phyloP scores from a whole-genome alignment of 306 rosid species.

The Ammopiptanthus mongolicus region DNA sequence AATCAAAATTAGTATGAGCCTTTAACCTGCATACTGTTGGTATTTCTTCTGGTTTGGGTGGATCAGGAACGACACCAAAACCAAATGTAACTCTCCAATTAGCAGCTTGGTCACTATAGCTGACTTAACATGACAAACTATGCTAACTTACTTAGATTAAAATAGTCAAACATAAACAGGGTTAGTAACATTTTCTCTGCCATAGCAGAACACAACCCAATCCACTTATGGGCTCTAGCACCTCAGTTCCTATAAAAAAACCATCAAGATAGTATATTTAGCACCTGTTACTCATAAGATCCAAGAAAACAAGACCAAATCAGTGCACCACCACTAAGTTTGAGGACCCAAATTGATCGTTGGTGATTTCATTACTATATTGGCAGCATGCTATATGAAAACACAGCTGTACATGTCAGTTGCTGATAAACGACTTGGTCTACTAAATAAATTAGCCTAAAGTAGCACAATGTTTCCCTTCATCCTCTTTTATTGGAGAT shows the following conservation, averaged over 20 bases:
- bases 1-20: background rate
- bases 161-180: no score
- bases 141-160: no score
- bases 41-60: no score
- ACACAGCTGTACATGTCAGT: conserved; percentile 65
- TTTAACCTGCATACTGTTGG: no score
- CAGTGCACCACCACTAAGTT: background rate
- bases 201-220: background rate
- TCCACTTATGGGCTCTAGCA: background rate
- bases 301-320: background rate
- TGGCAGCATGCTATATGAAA: conserved; percentile 1
- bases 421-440: conserved; percentile 26
- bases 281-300: background rate
- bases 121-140: no score
- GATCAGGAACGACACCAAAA: no score
- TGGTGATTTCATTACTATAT: conserved; percentile 7
- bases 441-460: background rate
- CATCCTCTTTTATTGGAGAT: no score
- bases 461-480: background rate
- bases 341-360: background rate
- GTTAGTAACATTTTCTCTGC: background rate
- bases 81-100: no score
- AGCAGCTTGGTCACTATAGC: no score
- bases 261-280: background rate
- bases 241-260: background rate